A percentile compares a stretch with the other conserved stretches of the same genome.
These are phyloP conservation scores for Platismatia glauca DNA, from an alignment of 495 filamentous ascomycete genomes.

Conservation along the genomic window DNA sequence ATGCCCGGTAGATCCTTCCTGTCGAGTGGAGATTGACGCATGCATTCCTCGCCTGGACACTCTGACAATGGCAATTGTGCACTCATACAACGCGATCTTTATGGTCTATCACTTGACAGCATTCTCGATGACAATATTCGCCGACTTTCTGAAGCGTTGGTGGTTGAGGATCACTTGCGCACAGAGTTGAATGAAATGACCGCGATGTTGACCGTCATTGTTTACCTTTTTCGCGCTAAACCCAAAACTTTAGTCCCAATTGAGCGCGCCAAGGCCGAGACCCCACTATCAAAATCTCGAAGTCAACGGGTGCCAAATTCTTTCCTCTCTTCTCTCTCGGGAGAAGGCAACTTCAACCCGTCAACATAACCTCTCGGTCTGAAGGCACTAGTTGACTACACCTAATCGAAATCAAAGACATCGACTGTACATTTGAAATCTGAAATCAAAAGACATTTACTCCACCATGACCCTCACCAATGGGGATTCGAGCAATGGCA, in stretches of 20 bases:
- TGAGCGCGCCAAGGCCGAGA: conserved; percentile 3
- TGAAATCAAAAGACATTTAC: background rate
- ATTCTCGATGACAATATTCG: background rate
- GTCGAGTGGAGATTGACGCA: background rate
- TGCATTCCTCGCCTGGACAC: conserved; percentile 10
- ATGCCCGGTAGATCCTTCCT: conserved; percentile 16
- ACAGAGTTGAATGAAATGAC: background rate
- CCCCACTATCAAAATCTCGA: conserved; percentile 16
- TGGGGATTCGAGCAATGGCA: conserved; percentile 42
- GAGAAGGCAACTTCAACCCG: conserved; percentile 49
- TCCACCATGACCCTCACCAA: conserved; percentile 60
- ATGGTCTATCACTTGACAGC: background rate
- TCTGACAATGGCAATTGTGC: conserved; percentile 2
- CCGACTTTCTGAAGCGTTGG: background rate
- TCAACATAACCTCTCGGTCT: conserved; percentile 34
- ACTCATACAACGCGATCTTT: background rate
- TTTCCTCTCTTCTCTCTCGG: conserved; percentile 43
- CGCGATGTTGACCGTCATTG: conserved; percentile 6
- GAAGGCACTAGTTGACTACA: conserved; percentile 33
- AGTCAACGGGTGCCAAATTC: conserved; percentile 4
- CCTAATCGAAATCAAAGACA: background rate
- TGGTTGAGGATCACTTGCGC: background rate
- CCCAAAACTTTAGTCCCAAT: background rate
- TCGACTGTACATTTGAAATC: too few relatives aligned
- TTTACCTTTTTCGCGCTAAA: conserved; percentile 5